phyloP scores from a whole-genome alignment of 305 asterid genomes.

The Caryopteris hybrid region DNA sequence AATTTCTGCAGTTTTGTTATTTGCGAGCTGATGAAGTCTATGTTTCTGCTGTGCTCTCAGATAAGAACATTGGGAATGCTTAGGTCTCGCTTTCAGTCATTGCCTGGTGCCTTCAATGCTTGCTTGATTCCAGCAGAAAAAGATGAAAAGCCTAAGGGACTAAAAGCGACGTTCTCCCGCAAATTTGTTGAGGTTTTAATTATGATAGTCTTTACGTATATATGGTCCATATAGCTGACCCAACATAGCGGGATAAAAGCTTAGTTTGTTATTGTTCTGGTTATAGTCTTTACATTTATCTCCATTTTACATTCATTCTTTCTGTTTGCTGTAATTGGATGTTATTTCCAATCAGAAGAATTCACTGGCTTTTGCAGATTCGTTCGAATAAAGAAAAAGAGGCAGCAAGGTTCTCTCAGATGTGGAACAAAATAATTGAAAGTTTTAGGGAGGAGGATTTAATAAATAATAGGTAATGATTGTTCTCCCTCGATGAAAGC shows the following conservation, averaged over 20 bases:
- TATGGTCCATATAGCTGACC: neutral
- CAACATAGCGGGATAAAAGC: neutral
- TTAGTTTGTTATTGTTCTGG: neutral
- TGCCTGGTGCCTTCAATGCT: constrained; percentile 91
- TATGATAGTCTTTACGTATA: constrained; percentile 3
- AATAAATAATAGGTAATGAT: constrained; percentile 60
- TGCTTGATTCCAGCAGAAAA: constrained; percentile 78
- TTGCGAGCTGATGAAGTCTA: constrained; percentile 25
- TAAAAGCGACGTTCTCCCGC: constrained; percentile 75
- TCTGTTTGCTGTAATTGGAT: constrained; percentile 17
- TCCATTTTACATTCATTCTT: neutral
- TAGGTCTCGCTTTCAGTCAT: constrained; percentile 82
- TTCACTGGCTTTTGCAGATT: constrained; percentile 50
- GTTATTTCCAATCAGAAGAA: constrained; percentile 9
- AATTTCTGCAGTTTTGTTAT: neutral
- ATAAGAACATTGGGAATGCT: constrained; percentile 94
- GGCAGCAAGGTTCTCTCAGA: constrained; percentile 92
- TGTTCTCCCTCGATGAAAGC: neutral
- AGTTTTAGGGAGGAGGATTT: constrained; percentile 97
- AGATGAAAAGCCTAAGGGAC: constrained; percentile 64
- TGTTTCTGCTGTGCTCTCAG: constrained; percentile 43
- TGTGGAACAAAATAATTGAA: constrained; percentile 97
- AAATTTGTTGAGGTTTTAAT: constrained; percentile 66
- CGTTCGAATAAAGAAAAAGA: constrained; percentile 69
- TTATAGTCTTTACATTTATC: constrained; percentile 1